A percentile compares a stretch with the other conserved stretches of the same genome.
Conservation (phyloP, 2,329 filamentous ascomycete species). For the Ascochyta viciae-villosae region DNA sequence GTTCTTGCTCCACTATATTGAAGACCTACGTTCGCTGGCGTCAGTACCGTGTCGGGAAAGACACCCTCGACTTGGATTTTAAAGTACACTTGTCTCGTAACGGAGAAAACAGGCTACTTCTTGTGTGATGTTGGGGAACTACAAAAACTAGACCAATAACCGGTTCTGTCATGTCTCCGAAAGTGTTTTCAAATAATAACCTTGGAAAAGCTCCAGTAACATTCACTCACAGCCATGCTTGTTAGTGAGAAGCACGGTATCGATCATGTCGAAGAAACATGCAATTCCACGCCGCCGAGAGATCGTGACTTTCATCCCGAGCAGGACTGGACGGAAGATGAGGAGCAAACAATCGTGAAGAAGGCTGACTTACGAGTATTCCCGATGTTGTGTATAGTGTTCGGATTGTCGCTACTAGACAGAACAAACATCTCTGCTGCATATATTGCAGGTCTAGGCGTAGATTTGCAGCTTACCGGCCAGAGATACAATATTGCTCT, state of each 20-base stretch:
- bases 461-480: conserved; percentile 23
- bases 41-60: background rate
- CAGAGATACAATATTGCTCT: conserved; percentile 41
- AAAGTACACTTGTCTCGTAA: background rate
- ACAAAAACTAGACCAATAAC: conserved; percentile 2
- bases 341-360: conserved; percentile 37
- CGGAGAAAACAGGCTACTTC: conserved; percentile 2
- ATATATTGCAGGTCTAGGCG: conserved; percentile 30
- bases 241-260: conserved; percentile 19
- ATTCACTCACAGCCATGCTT: conserved; percentile 1
- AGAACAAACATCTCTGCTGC: conserved; percentile 33
- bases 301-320: conserved; percentile 13
- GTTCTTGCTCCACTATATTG: background rate
- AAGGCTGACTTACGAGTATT: conserved; percentile 43
- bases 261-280: conserved; percentile 23
- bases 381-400: conserved; percentile 45
- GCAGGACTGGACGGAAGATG: conserved; percentile 41
- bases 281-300: background rate
- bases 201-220: background rate
- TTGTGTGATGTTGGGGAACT: background rate
- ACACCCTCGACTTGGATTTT: background rate
- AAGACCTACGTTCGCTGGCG: background rate
- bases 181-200: too few species aligned
- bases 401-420: conserved; percentile 36
- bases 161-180: background rate